Evolutionary conservation across 2,329 filamentous ascomycete genomes (phyloP).

Genomic region (Laburnicola sp.): DNA sequence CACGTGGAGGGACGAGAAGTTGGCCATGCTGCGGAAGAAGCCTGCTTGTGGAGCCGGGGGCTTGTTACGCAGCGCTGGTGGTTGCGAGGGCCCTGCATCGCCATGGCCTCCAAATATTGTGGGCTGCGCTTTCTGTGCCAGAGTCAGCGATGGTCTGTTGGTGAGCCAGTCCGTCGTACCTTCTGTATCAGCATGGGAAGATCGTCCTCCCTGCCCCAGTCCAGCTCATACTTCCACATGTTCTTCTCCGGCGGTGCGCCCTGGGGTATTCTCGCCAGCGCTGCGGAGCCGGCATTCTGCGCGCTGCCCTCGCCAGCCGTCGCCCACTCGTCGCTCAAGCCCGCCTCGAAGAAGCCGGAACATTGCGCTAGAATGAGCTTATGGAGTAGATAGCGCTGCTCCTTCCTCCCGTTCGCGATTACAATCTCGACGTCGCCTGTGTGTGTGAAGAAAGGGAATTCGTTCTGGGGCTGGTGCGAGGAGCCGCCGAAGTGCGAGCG

Average conservation of each 20-base stretch:
- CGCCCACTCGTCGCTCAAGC: conserved; percentile 79
- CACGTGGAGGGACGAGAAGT: conserved; percentile 63
- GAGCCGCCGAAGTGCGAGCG: conserved; percentile 76
- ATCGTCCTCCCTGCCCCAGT: conserved; percentile 71
- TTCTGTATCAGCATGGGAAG: conserved; percentile 87
- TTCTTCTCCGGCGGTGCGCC: conserved; percentile 53
- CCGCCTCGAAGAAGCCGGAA: conserved; percentile 91
- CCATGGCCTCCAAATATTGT: conserved; percentile 63
- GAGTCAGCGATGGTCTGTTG: conserved; percentile 15
- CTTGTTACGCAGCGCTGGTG: conserved; percentile 63
- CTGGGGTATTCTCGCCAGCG: conserved; percentile 47
- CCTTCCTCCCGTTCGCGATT: conserved; percentile 68
- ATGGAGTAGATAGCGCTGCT: conserved; percentile 86
- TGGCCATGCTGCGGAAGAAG: conserved; percentile 88
- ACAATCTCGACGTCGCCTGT: conserved; percentile 93
- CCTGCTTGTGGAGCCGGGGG: conserved; percentile 64
- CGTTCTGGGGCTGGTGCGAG: conserved; percentile 74
- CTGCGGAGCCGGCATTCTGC: conserved; percentile 31
- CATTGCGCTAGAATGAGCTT: conserved; percentile 84
- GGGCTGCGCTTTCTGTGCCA: conserved; percentile 35
- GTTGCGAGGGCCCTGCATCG: conserved; percentile 46
- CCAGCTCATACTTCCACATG: conserved; percentile 86
- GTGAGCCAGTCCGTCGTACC: conserved; percentile 49
- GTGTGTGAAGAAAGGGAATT: conserved; percentile 88
- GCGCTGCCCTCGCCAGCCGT: conserved; percentile 39